Base-by-base conservation (phyloP, 495 filamentous ascomycete genomes). In the Hyaloscypha variabilis region DNA sequence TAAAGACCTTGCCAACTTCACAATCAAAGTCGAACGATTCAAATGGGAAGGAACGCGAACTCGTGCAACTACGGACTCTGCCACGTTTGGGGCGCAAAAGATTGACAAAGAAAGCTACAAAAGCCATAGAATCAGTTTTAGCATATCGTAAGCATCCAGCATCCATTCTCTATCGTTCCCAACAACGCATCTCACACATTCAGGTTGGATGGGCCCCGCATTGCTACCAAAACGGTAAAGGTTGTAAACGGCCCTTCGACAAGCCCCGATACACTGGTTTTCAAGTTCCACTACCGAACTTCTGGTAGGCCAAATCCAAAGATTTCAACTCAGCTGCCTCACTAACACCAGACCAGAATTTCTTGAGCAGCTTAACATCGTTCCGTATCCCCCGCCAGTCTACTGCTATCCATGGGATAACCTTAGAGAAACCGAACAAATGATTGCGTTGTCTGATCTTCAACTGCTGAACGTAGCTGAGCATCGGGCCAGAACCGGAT, bases 311-410 rank as follows among this genome's bases (percentile, higher is more conserved):
- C 6, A 13, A 34, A 6, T 34, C 6, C 8, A 3, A 34, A 34
- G 31, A 8, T 34, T 34, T 13, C 31, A 34, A 34, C 31, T 51
- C 23, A 21, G 8, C n/a, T n/a, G n/a, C n/a, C n/a, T n/a, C n/a
- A n/a, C n/a, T n/a, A n/a, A n/a, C n/a, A n/a, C n/a, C n/a, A n/a
- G n/a, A n/a, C n/a, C n/a, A 51, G 49, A 51, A 25, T 51, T 51
- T 19, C 49, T 51, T 51, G 49, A 51, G 49, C 49, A 51, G n/a
- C 10, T 5, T 25, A 51, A 51, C 49, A 51, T 51, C n/a, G 49
- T 51, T n/a, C 23, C 1, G 6, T 51, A 21, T 51, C 49, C 49
- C 11, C 49, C 49, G n/a, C 49, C 49, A 8, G 10, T 51, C 19
- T 19, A 51, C 17, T 14, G 49, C 49, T 51, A 14, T 25, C 2